A percentile compares a stretch with the other conserved stretches of the same genome.
Evolutionary conservation across 371 early-diverging fungal genomes (phyloP).

Genomic region (Pancytospora epiphaga): DNA sequence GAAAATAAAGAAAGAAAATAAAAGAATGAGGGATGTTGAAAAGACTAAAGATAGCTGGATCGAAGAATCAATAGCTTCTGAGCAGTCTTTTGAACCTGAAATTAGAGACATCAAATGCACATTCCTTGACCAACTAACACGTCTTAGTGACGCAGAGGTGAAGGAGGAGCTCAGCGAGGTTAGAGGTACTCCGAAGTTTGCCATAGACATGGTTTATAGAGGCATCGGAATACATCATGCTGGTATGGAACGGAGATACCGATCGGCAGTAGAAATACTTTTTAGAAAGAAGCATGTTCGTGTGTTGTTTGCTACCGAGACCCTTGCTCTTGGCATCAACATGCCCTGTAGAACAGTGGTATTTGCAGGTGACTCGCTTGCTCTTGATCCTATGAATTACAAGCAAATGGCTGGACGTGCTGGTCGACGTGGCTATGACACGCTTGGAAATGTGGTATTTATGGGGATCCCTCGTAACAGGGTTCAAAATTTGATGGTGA

Average conservation of each 20-base stretch:
- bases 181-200: conserved; percentile 32
- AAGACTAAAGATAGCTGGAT: conserved; percentile 57
- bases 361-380: conserved; percentile 63
- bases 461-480: conserved; percentile 53
- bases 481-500: conserved; percentile 59
- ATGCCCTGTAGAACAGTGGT: conserved; percentile 64
- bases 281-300: conserved; percentile 62
- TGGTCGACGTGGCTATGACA: conserved; percentile 65
- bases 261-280: conserved; percentile 62
- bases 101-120: conserved; percentile 54
- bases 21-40: conserved; percentile 54
- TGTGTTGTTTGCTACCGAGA: conserved; percentile 64
- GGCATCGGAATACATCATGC: conserved; percentile 66
- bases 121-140: conserved; percentile 49
- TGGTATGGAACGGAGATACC: conserved; percentile 61
- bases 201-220: conserved; percentile 59
- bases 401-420: conserved; percentile 64
- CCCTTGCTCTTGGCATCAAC: conserved; percentile 64
- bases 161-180: conserved; percentile 54
- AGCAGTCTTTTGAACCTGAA: conserved; percentile 34
- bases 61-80: conserved; percentile 48
- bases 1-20: conserved; percentile 53
- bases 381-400: conserved; percentile 62
- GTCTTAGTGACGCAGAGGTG: conserved; percentile 55
- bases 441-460: conserved; percentile 64